Conservation (phyloP, 2,329 filamentous ascomycete species). For the Nannizzia gypsea region DNA sequence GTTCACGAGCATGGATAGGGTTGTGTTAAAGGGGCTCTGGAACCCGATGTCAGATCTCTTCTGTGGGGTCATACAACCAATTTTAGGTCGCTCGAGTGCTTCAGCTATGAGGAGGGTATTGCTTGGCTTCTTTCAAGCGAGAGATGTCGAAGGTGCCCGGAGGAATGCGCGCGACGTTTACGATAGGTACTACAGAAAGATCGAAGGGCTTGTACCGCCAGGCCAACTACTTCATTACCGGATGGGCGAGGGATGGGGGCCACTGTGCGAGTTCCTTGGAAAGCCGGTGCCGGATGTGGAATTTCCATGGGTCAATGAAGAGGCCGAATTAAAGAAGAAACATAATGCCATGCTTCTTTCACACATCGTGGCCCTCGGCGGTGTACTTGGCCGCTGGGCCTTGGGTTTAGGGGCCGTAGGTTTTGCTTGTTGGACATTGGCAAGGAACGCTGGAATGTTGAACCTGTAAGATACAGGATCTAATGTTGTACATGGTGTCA, state of each 20-base stretch:
- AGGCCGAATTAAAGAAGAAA: neutral
- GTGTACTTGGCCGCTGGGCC: neutral
- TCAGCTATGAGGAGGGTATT: neutral
- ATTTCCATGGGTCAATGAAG: neutral
- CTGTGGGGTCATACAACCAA: neutral
- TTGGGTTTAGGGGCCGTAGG: neutral
- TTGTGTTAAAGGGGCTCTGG: neutral
- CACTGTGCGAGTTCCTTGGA: neutral
- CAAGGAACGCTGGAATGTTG: neutral
- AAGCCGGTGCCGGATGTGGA: neutral
- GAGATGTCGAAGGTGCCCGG: neutral
- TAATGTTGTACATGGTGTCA: too few species aligned
- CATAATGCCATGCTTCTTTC: neutral
- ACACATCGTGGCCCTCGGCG: neutral
- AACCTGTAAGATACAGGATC: neutral
- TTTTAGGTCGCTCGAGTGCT: neutral
- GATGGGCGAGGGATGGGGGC: neutral
- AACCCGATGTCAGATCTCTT: neutral
- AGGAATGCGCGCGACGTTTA: neutral
- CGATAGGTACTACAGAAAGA: neutral
- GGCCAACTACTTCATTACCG: neutral
- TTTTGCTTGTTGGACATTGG: neutral
- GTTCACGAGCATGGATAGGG: constrained; percentile 19
- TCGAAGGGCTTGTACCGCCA: neutral
- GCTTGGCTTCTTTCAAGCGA: neutral